A percentile compares a stretch with the other conserved stretches of the same genome.
phyloP scores from a whole-genome alignment of 2,329 filamentous ascomycete species.

The Drechslera avenae region DNA sequence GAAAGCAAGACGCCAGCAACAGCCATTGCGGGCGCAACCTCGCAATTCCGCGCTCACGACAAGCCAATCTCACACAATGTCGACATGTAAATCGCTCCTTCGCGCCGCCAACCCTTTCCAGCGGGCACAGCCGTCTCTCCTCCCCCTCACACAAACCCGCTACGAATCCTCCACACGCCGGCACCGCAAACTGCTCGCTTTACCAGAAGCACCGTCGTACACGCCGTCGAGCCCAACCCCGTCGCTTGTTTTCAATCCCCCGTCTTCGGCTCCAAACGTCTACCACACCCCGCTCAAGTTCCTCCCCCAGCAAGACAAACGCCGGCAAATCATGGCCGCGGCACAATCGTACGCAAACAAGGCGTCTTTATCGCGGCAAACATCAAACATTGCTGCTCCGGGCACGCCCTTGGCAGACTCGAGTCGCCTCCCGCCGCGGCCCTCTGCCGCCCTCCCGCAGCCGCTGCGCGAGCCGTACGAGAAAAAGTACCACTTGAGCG shows the following conservation, averaged over 20 bases:
- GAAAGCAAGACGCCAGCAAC: too few relatives aligned
- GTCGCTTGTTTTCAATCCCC: slow-evolving; percentile 64
- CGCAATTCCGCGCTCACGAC: slow-evolving; percentile 10
- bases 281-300: slow-evolving; percentile 70
- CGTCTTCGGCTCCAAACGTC: slow-evolving; percentile 65
- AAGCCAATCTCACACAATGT: slow-evolving; percentile 38
- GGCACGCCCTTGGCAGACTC: slow-evolving; percentile 34
- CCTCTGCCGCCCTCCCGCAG: slow-evolving; percentile 49
- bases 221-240: slow-evolving; percentile 35
- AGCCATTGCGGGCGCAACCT: too few relatives aligned
- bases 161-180: slow-evolving; percentile 54
- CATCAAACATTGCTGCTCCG: slow-evolving; percentile 33
- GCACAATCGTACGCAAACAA: slow-evolving; percentile 30
- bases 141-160: slow-evolving; percentile 42
- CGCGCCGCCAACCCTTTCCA: slow-evolving; percentile 26
- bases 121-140: slow-evolving; percentile 24
- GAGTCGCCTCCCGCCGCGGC: slow-evolving; percentile 30
- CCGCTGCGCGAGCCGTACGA: slow-evolving; percentile 58
- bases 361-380: slow-evolving; percentile 26
- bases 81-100: slow-evolving; percentile 39
- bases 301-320: slow-evolving; percentile 63
- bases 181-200: slow-evolving; percentile 53
- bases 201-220: slow-evolving; percentile 54
- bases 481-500: slow-evolving; percentile 66
- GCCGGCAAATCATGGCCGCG: slow-evolving; percentile 54